Base-by-base conservation (phyloP, 495 filamentous ascomycete species). In the Paragyromitra xinjiangensis region DNA sequence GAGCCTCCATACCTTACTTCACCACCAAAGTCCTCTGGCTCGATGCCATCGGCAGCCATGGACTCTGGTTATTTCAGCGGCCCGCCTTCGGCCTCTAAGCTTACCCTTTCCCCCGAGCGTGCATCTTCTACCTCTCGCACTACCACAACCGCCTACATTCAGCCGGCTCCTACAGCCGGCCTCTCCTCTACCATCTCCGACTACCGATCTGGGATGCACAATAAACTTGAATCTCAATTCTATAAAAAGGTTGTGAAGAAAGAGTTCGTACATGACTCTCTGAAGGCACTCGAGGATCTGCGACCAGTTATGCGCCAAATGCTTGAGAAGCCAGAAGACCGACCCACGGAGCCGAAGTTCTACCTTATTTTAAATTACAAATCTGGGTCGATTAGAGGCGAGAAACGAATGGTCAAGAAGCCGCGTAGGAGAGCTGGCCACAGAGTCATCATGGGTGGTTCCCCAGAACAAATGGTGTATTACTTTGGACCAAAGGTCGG, bases 251-350 rank as follows among this genome's bases (percentile, higher is more conserved):
- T 78, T 29, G 71, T 81, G 4, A 78, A 78, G 42, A 78, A 75
- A 62, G 71, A 78, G 51, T 81, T 81, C 42, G 50, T 66, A 19
- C 42, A 71, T 61, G 61, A 81, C 40, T 55, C 80, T 8, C 26
- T 42, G 22, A 69, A 73, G 34, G 80, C 80, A 7, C 51, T 56
- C 29, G 71, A 75, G 48, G 73, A 75, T 48, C 65, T 81, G 6
- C 67, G 70, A 64, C 80, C 80, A 16, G 48, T 81, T 48, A 78
- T 81, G 79, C 79, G 80, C 48, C 69, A 63, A 9, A 72, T 81
- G 9, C 79, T 81, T 22, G 79, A 81, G 56, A 78, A 69, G 65
- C 79, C 72, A 12, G 80, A 81, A 40, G 80, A 81, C 44, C 80
- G 74, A 9, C 79, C 79, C 16, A 61, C 75, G 50, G 75, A 78